phyloP scores from a whole-genome alignment of 1,284 basidiomycete genomes.

The Cystobasidium sp. region DNA sequence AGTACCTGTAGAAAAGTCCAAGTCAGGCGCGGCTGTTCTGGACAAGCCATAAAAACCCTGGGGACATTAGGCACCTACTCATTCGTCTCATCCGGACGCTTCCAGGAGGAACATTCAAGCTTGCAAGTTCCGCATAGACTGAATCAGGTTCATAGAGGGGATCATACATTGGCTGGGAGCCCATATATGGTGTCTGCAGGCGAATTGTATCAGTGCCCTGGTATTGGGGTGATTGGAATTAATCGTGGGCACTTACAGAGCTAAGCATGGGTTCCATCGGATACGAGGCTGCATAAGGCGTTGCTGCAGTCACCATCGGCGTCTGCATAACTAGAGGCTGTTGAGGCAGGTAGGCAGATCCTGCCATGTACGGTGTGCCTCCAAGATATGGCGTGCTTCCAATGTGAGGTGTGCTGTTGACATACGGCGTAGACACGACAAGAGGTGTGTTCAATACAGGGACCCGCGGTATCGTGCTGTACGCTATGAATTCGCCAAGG shows the following conservation, averaged over 20 bases:
- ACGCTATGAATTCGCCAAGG: neutral
- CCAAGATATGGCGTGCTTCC: conserved; percentile 3
- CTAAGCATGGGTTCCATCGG: neutral
- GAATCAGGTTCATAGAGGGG: neutral
- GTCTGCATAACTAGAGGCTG: too few relatives aligned
- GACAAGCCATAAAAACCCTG: neutral
- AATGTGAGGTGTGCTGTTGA: neutral
- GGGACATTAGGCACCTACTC: neutral
- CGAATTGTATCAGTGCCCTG: neutral
- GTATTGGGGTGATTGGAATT: neutral
- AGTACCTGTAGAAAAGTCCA: neutral
- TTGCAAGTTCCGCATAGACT: conserved; percentile 18
- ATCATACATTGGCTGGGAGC: neutral
- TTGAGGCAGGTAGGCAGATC: neutral
- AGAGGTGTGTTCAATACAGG: neutral
- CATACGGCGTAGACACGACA: neutral
- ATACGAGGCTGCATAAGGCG: too few relatives aligned
- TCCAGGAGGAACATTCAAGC: conserved; percentile 6
- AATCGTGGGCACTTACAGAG: neutral
- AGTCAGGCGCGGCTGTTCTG: neutral
- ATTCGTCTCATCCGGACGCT: conserved; percentile 10
- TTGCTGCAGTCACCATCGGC: too few relatives aligned
- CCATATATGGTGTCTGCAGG: neutral
- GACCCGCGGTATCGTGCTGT: neutral
- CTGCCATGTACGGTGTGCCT: neutral